phyloP scores from a whole-genome alignment of 164 flowering plant species.

The Piper betle region DNA sequence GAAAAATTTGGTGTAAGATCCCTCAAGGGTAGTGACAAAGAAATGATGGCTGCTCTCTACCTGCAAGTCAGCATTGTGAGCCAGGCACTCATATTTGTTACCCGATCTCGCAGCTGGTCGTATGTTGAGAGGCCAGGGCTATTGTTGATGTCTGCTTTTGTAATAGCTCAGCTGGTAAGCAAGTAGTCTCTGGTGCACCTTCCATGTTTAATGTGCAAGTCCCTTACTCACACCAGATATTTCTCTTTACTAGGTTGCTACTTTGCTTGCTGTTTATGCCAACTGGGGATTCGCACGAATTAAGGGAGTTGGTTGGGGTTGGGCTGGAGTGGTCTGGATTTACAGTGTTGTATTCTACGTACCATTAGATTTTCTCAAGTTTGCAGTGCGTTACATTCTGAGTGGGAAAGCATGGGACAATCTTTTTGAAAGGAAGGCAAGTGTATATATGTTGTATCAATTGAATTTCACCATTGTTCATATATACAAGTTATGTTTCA shows the following conservation, averaged over 20 bases:
- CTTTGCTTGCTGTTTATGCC: constrained; percentile 82
- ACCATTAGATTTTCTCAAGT: constrained; percentile 76
- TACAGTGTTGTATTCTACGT: constrained; percentile 75
- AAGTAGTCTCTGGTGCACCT: not conserved
- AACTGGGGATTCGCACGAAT: constrained; percentile 88
- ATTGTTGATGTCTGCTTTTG: constrained; percentile 48
- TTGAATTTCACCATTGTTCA: not conserved
- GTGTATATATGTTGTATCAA: not conserved
- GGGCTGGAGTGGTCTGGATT: constrained; percentile 98
- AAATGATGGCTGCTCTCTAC: constrained; percentile 84
- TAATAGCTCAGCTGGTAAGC: constrained; percentile 75
- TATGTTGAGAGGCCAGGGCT: constrained; percentile 79
- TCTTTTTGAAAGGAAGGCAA: constrained; percentile 76
- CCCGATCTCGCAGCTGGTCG: constrained; percentile 93
- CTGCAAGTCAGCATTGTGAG: constrained; percentile 96
- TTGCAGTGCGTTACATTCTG: constrained; percentile 60
- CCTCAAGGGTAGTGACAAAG: constrained; percentile 21
- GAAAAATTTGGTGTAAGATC: constrained; percentile 46
- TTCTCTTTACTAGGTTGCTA: constrained; percentile 52
- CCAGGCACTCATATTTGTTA: constrained; percentile 91
- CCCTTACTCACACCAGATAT: not conserved
- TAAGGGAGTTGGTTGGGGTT: constrained; percentile 85
- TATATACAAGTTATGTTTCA: not conserved
- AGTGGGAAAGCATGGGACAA: constrained; percentile 91
- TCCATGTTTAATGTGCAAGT: not conserved